A percentile compares a stretch with the other conserved stretches of the same genome.
Conservation (phyloP, 2,329 filamentous ascomycete genomes). For the Corniculantispora saksenae region DNA sequence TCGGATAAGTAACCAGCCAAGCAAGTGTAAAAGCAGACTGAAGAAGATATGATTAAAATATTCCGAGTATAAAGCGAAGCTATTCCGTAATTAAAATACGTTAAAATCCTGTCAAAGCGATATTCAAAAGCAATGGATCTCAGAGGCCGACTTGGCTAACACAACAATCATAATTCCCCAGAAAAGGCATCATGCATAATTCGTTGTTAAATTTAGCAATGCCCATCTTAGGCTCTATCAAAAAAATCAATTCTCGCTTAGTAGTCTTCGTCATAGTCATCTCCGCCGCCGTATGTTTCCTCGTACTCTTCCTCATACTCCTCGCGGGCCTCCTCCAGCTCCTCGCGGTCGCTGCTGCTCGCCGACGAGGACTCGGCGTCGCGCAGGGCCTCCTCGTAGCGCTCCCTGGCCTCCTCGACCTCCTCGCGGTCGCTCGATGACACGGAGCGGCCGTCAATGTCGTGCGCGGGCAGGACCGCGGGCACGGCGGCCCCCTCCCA, state of each 20-base stretch:
- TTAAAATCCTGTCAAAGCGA: too few species aligned
- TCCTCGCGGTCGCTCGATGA: conserved; percentile 45
- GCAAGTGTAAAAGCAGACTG: too few species aligned
- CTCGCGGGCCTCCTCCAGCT: conserved; percentile 52
- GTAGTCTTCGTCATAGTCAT: conserved; percentile 19
- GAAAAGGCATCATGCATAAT: background rate
- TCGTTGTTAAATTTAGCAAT: background rate
- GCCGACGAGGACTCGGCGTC: conserved; percentile 43
- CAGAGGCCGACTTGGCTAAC: too few species aligned
- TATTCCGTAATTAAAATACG: too few species aligned
- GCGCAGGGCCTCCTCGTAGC: conserved; percentile 45
- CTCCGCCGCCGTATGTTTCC: conserved; percentile 38
- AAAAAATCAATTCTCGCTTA: background rate
- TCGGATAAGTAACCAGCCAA: too few species aligned
- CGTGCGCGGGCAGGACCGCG: conserved; percentile 23
- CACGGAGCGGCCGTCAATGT: conserved; percentile 44
- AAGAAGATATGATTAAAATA: too few species aligned
- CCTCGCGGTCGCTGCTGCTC: conserved; percentile 54
- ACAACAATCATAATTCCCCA: too few species aligned
- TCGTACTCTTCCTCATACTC: conserved; percentile 54
- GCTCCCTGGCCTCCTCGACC: conserved; percentile 43
- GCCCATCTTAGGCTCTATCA: background rate
- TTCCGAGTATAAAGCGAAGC: too few species aligned
- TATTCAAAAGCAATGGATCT: too few species aligned
- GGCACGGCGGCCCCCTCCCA: background rate